Evolutionary conservation across 352 stramenopile genomes (phyloP), one percentile per base, ranked within the genome.

Genomic region (Globisporangium iwayamae): DNA sequence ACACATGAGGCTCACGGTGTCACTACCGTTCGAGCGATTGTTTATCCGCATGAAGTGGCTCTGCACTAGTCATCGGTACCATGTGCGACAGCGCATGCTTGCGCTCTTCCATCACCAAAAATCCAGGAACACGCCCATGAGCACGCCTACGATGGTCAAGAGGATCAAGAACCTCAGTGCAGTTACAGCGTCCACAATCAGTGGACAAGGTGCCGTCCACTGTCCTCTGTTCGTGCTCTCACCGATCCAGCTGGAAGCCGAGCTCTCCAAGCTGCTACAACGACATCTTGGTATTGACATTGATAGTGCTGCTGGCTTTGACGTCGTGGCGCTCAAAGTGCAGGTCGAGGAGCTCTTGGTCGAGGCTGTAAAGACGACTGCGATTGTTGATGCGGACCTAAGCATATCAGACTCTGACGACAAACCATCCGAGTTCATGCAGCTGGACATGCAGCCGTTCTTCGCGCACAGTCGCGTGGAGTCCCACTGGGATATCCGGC

Each of bases 81-180:
- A 85, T 64, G 34, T 88, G 16, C 73, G 72, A 7, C 75, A 85
- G 53, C 79, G 79, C 13, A 85, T 82, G 79, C 60, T 85, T 32
- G 66, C 71, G 30, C 60, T 88, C 10, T 54, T 63, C 6, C 70
- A 88, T 46, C 67, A 79, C 10, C 71, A 83, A 32, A 72, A 71
- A 36, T 22, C 48, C 11, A 78, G 75, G 22, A 71, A 62, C 36
- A 45, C 47, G 22, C 59, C 63, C 10, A 36, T 69, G 48, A 55
- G 48, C 20, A 38, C 50, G 4, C 5, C 18, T 6, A 50, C 61
- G 9, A 64, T 71, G 18, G 51, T 67, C 20, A 53, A 74, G 46
- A 67, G 55, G 22, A 53, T 61, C 43, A 30, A 20, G 56, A 69
- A 69, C 25, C 63, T 63, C 28, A 62, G 47, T 13, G 10, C 28